phyloP scores from a whole-genome alignment of 2,329 filamentous ascomycete genomes.

The Colletotrichum agaves region DNA sequence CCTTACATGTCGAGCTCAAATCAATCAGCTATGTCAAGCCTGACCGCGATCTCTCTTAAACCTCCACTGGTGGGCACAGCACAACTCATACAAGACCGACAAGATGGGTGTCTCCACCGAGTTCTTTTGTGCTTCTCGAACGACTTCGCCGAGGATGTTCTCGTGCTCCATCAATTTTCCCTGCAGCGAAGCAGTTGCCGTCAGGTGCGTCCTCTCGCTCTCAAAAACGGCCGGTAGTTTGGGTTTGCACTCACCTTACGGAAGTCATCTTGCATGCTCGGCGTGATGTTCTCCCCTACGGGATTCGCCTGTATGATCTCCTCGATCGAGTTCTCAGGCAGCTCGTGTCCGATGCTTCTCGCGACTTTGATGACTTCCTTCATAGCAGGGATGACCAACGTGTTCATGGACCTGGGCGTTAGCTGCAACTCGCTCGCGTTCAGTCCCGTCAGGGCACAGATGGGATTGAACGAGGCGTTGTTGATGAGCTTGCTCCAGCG shows the following conservation, averaged over 20 bases:
- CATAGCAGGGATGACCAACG: slow-evolving; percentile 64
- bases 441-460: slow-evolving; percentile 61
- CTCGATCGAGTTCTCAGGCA: slow-evolving; percentile 56
- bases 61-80: slow-evolving; percentile 60
- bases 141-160: slow-evolving; percentile 63
- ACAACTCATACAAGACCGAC: slow-evolving; percentile 57
- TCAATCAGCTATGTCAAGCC: background rate
- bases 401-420: slow-evolving; percentile 54
- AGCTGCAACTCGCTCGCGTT: slow-evolving; percentile 63
- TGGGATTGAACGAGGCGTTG: slow-evolving; percentile 62
- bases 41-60: slow-evolving; percentile 54
- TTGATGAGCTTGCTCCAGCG: slow-evolving; percentile 64
- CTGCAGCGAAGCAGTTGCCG: background rate
- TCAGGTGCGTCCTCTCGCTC: too few relatives aligned
- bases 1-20: too few relatives aligned
- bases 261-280: slow-evolving; percentile 66
- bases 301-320: slow-evolving; percentile 60
- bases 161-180: slow-evolving; percentile 56
- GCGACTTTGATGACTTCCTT: slow-evolving; percentile 61
- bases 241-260: slow-evolving; percentile 47
- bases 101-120: slow-evolving; percentile 62
- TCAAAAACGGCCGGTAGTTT: too few relatives aligned
- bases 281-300: slow-evolving; percentile 58
- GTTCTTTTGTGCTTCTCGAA: slow-evolving; percentile 56
- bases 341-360: slow-evolving; percentile 50